These are phyloP conservation scores for Protostelium mycophagum DNA, from an alignment of 78 protist species.

Conservation along the genomic window DNA sequence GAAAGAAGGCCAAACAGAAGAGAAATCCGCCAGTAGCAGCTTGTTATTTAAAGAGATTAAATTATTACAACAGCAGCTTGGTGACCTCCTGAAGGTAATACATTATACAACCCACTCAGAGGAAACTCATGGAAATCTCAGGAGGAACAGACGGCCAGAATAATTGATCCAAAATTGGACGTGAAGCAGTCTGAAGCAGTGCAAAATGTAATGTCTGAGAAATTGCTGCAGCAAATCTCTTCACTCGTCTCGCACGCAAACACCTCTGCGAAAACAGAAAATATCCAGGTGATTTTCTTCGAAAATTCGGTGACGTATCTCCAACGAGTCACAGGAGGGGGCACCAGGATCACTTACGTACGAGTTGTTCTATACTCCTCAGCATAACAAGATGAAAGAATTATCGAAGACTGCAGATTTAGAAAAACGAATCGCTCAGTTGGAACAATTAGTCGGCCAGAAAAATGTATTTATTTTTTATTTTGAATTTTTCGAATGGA, in stretches of 20 bases:
- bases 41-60: background rate
- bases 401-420: slow-evolving; percentile 24
- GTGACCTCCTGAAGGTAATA: background rate
- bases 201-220: background rate
- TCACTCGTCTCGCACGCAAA: background rate
- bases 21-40: background rate
- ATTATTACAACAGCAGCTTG: background rate
- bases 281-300: background rate
- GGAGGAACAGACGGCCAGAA: background rate
- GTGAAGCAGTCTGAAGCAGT: background rate
- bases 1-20: background rate
- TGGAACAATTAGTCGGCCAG: slow-evolving; percentile 34
- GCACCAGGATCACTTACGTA: background rate
- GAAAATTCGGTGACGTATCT: background rate
- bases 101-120: background rate
- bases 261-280: no score
- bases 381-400: slow-evolving; percentile 3
- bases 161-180: background rate
- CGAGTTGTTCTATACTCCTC: background rate
- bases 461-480: slow-evolving; percentile 13
- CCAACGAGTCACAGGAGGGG: background rate
- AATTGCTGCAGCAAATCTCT: background rate
- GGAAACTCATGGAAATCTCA: background rate
- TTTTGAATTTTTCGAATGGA: background rate
- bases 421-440: slow-evolving; percentile 44